These are phyloP conservation scores for Exobasidium cylindrosporum DNA, from an alignment of 1,284 basidiomycete genomes.

Conservation along the genomic window DNA sequence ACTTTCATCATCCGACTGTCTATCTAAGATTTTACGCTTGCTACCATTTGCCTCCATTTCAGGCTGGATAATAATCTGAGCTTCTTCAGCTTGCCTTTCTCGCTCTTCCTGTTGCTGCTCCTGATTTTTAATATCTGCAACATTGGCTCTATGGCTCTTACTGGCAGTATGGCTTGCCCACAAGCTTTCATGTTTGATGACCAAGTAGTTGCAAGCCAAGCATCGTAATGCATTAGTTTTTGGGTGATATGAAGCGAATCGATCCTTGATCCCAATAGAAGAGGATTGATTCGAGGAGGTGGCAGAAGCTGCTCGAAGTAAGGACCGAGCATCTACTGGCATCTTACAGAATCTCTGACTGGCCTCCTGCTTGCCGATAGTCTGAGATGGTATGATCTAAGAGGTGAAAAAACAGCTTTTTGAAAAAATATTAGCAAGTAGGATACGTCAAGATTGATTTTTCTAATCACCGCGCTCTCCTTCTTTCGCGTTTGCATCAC, in stretches of 20 bases:
- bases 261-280: not conserved
- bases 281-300: not conserved
- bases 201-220: conserved; percentile 1
- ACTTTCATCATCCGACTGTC: not conserved
- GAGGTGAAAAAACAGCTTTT: too few species aligned
- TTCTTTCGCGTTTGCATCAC: not conserved
- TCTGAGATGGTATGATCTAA: too few species aligned
- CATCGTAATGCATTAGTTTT: not conserved
- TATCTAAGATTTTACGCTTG: not conserved
- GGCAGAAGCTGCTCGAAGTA: conserved; percentile 7
- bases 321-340: conserved; percentile 7
- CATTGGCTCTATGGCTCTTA: conserved; percentile 13
- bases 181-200: conserved; percentile 10
- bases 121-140: not conserved
- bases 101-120: not conserved
- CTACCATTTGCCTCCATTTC: not conserved
- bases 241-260: not conserved
- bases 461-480: not conserved
- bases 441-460: too few species aligned
- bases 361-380: not conserved
- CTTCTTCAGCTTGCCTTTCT: not conserved
- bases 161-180: conserved; percentile 6
- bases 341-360: not conserved
- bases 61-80: not conserved
- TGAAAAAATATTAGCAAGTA: too few species aligned